These are phyloP conservation scores for Oryza australiensis DNA, from an alignment of 176 grass and related monocot species.

Conservation along the genomic window DNA sequence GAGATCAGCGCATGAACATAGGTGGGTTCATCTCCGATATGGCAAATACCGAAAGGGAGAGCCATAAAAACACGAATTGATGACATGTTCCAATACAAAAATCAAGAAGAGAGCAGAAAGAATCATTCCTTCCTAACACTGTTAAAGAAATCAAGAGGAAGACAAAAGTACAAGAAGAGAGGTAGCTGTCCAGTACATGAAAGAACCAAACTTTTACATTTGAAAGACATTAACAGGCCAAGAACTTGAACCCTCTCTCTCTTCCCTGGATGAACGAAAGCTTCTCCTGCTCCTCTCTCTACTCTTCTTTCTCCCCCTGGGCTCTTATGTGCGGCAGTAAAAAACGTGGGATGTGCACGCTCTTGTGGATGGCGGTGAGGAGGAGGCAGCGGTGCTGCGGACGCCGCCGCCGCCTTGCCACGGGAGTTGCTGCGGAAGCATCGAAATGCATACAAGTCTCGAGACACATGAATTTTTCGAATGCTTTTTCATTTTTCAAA, in stretches of 20 bases:
- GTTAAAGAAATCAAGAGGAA: background rate
- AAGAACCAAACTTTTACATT: background rate
- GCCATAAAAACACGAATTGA: background rate
- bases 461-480: too few relatives aligned
- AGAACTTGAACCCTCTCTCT: background rate
- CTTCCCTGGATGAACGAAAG: conserved; percentile 17
- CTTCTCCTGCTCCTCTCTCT: background rate
- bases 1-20: too few relatives aligned
- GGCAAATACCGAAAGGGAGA: background rate
- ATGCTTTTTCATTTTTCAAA: too few relatives aligned
- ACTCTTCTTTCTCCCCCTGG: background rate
- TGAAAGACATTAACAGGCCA: background rate
- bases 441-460: too few relatives aligned
- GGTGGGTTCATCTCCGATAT: background rate
- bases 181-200: background rate
- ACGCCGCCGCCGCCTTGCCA: too few relatives aligned
- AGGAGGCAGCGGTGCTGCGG: too few relatives aligned
- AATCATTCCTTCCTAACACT: conserved; percentile 1
- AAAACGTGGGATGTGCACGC: background rate
- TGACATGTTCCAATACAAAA: background rate
- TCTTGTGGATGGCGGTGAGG: conserved; percentile 21
- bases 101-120: background rate
- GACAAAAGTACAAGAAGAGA: background rate
- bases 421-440: too few relatives aligned
- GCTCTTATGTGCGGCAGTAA: conserved; percentile 8